A percentile compares a stretch with the other conserved stretches of the same genome.
Evolutionary conservation across 176 grass and related monocot genomes (phyloP).

Genomic region (Carex littledalei): DNA sequence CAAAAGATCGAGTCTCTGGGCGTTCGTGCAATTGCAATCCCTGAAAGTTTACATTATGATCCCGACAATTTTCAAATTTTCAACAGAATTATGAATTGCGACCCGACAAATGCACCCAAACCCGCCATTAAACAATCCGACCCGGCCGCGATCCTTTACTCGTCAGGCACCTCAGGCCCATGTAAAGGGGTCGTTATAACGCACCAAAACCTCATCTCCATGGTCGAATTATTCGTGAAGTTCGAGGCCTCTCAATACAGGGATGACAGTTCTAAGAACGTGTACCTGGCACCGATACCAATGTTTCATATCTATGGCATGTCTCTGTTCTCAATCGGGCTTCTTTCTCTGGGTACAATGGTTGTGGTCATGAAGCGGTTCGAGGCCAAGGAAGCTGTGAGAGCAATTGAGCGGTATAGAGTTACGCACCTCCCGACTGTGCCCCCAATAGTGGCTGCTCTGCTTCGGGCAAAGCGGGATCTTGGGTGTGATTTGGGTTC

Average conservation of each 20-base stretch:
- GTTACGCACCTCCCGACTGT: conserved; percentile 69
- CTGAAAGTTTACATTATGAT: conserved; percentile 23
- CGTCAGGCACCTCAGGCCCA: conserved; percentile 65
- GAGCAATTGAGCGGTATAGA: conserved; percentile 33
- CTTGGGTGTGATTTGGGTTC: conserved; percentile 26
- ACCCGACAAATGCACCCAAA: neutral
- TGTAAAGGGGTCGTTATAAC: conserved; percentile 73
- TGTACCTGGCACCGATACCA: conserved; percentile 69
- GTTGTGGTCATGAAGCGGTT: conserved; percentile 82
- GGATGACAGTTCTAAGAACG: conserved; percentile 42
- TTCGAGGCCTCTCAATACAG: conserved; percentile 64
- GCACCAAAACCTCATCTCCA: conserved; percentile 73
- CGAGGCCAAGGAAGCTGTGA: conserved; percentile 30
- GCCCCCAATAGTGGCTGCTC: conserved; percentile 52
- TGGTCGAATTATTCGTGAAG: conserved; percentile 58
- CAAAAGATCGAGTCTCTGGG: conserved; percentile 16
- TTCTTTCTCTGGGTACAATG: conserved; percentile 63
- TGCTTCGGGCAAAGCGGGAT: conserved; percentile 24
- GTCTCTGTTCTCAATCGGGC: conserved; percentile 64
- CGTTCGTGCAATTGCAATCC: conserved; percentile 42
- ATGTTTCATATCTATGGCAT: conserved; percentile 96
- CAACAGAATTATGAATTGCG: conserved; percentile 24
- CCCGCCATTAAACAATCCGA: conserved; percentile 42
- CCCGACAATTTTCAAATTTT: conserved; percentile 32
- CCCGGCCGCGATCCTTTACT: conserved; percentile 69